Evolutionary conservation across 1,284 basidiomycete species (phyloP), one percentile per base, ranked within the genome.

Genomic region (Tremellales sp.): DNA sequence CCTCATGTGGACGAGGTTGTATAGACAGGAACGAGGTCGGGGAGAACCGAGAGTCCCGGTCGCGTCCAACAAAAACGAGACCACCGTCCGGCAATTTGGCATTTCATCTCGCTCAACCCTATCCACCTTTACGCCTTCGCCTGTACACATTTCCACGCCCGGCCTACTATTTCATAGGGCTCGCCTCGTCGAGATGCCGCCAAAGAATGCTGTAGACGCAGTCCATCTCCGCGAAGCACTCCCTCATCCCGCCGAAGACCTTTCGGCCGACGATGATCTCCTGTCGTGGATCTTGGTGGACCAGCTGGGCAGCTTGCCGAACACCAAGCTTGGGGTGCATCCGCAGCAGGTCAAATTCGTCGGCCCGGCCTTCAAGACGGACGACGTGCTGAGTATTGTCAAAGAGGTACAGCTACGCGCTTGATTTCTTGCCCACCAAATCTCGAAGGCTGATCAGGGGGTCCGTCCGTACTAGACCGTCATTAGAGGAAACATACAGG

Each of bases 231-330:
- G n/a, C 27, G 44, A 48, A 22, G 37, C 44, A 27, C 54, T 63
- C 21, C 64, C 62, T 32, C 54, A 57, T 37, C 63, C 65, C 4
- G 70, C 70, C 13, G 66, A 71, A 39, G 67, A 73, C 36, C 57
- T 73, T 1, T 66, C 65, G 16, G 56, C 56, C 9, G 70, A 73
- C 47, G 71, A 73, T 50, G 71, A 73, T 53, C 54, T 73, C 3
- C 58, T 71, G 25, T 61, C 58, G 2, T 71, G 62, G 54, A 61
- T 73, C n/a, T 54, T 73, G 27, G 63, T 73, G n/a, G 68, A 72
- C 49, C 64, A 69, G 50, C 55, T 71, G 2, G 68, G 64, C 3
- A 60, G 58, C 45, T 47, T 65, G 47, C 64, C 63, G 13, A 63
- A 65, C 24, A 64, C 59, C 13, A 58, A 57, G 24, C 58, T 72